phyloP scores from a whole-genome alignment of 176 grass and related monocot genomes.

The Oryza coarctata region DNA sequence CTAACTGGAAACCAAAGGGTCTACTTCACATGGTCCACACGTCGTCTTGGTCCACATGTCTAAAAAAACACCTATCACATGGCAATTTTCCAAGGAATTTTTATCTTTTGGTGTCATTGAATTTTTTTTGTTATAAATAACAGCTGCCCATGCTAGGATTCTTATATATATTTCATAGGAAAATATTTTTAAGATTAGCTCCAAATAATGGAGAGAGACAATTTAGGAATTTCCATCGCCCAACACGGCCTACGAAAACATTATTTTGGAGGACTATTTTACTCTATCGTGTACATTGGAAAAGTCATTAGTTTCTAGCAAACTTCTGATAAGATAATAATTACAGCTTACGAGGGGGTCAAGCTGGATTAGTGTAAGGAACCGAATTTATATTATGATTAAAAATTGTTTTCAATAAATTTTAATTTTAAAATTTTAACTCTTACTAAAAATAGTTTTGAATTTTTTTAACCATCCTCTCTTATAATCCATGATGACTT shows the following conservation, averaged over 20 bases:
- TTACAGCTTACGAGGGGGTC: constrained; percentile 1
- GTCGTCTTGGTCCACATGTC: neutral
- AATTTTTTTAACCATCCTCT: no score
- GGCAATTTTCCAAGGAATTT: neutral
- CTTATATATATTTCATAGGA: neutral
- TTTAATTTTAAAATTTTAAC: no score
- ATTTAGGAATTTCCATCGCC: neutral
- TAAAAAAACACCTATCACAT: neutral
- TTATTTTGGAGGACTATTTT: neutral
- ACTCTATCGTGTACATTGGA: neutral
- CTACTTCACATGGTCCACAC: constrained; percentile 24
- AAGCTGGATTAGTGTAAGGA: neutral
- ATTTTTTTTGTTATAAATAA: neutral
- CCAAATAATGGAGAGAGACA: neutral
- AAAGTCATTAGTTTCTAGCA: neutral
- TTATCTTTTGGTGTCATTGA: neutral
- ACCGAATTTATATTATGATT: no score
- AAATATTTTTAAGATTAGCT: neutral
- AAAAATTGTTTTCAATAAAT: no score
- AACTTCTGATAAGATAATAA: neutral
- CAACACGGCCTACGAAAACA: neutral
- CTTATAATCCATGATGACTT: no score
- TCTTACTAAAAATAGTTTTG: no score
- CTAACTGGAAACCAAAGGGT: neutral
- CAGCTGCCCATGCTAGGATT: neutral